phyloP scores from a whole-genome alignment of 2,329 filamentous ascomycete genomes.

The Geosmithia putterillii region DNA sequence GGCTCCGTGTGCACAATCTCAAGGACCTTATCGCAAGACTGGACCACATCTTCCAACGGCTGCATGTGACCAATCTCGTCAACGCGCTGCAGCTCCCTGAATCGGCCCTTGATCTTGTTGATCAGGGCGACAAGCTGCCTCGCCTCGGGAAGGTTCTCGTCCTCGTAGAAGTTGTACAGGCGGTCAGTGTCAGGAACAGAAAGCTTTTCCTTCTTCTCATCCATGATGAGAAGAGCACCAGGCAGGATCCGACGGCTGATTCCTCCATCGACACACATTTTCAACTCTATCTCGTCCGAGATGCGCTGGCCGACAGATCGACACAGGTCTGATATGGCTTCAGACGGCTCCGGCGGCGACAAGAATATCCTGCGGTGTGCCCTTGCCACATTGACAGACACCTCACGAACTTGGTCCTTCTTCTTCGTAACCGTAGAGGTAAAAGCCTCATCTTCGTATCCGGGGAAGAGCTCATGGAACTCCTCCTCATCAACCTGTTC shows the following conservation, averaged over 20 bases:
- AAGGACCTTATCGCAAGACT: constrained; percentile 62
- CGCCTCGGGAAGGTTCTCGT: constrained; percentile 65
- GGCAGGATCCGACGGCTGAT: constrained; percentile 48
- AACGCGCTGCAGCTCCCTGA: constrained; percentile 55
- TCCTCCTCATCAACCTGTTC: constrained; percentile 64
- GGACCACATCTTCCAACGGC: constrained; percentile 66
- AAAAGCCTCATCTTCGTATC: constrained; percentile 39
- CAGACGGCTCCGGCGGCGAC: not conserved
- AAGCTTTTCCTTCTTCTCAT: constrained; percentile 41
- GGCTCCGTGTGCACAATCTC: constrained; percentile 70
- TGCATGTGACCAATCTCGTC: constrained; percentile 62
- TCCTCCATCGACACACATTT: constrained; percentile 16
- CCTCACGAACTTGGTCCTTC: constrained; percentile 32
- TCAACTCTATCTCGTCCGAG: constrained; percentile 12
- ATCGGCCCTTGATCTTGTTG: constrained; percentile 56
- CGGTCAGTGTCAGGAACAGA: constrained; percentile 22
- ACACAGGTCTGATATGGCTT: constrained; percentile 31
- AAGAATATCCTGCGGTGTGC: constrained; percentile 45
- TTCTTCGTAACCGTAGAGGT: constrained; percentile 12
- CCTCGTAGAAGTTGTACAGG: constrained; percentile 79
- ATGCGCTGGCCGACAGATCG: constrained; percentile 28
- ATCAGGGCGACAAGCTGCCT: constrained; percentile 61
- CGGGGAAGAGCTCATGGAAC: constrained; percentile 75
- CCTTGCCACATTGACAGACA: constrained; percentile 49
- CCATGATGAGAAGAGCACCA: constrained; percentile 51